Conservation (phyloP, 768 basidiomycete species). For the Ephemerocybe angulata region DNA sequence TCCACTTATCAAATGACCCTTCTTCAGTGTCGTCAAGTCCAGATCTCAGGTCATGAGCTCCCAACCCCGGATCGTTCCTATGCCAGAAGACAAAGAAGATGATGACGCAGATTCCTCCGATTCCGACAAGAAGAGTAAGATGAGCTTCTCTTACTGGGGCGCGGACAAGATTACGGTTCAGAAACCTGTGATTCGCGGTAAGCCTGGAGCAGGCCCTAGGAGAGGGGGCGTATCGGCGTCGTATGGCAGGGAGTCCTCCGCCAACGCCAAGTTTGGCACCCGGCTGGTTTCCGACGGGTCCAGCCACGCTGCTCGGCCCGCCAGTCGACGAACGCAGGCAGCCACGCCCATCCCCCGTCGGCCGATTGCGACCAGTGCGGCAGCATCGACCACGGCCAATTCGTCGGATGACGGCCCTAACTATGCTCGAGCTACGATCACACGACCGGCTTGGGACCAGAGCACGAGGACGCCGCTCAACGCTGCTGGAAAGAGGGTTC, state of each 20-base stretch:
- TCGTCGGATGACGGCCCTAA: constrained; percentile 62
- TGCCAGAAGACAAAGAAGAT: constrained; percentile 63
- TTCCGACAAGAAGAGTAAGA: constrained; percentile 86
- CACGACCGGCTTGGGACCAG: constrained; percentile 70
- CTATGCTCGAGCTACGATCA: constrained; percentile 69
- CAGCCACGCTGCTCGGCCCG: constrained; percentile 45
- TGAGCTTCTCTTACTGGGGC: constrained; percentile 94
- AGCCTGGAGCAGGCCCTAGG: constrained; percentile 36
- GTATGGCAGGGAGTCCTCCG: constrained; percentile 78
- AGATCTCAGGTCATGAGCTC: constrained; percentile 54
- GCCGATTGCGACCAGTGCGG: constrained; percentile 16
- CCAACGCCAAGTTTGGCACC: constrained; percentile 90
- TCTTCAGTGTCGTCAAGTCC: constrained; percentile 63
- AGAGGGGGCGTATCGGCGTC: constrained; percentile 45
- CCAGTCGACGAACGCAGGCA: constrained; percentile 57
- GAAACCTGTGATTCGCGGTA: constrained; percentile 62
- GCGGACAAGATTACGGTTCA: constrained; percentile 88
- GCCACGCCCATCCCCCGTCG: constrained; percentile 44
- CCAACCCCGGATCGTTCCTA: constrained; percentile 64
- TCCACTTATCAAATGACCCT: background rate
- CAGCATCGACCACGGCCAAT: background rate
- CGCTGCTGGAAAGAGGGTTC: constrained; percentile 41
- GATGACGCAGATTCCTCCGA: constrained; percentile 68
- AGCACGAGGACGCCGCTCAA: constrained; percentile 37
- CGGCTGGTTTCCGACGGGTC: constrained; percentile 69